Conservation (phyloP, 148 eudicot species). For the Salicornia ramosissima region DNA sequence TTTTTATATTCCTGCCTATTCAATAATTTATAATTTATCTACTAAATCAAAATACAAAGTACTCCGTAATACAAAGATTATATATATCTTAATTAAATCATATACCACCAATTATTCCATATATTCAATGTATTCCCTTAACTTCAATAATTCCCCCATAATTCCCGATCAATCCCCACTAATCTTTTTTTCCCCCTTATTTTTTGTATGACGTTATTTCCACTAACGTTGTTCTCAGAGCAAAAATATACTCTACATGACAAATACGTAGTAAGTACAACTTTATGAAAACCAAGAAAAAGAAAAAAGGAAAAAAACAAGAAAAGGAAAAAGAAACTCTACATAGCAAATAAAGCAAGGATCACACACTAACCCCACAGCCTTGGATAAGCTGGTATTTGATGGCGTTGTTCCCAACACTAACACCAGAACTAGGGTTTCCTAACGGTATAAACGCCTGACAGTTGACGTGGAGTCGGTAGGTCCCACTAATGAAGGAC, state of each 20-base stretch:
- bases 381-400: slow-evolving; percentile 56
- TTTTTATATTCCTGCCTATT: too few relatives aligned
- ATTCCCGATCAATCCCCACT: neutral
- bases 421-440: slow-evolving; percentile 27
- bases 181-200: neutral
- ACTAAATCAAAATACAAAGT: neutral
- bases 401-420: slow-evolving; percentile 37
- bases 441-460: slow-evolving; percentile 52
- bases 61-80: neutral
- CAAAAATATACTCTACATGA: neutral
- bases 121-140: neutral
- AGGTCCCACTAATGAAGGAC: slow-evolving; percentile 32
- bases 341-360: neutral
- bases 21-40: neutral
- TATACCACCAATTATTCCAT: neutral
- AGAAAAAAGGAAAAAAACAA: neutral
- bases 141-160: neutral
- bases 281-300: neutral
- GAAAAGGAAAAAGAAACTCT: neutral
- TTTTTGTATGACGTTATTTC: too few relatives aligned
- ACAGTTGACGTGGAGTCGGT: slow-evolving; percentile 55
- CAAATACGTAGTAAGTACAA: neutral
- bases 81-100: neutral
- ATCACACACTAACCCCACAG: slow-evolving; percentile 56
- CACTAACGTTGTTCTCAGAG: too few relatives aligned